Conservation (phyloP, 2,329 filamentous ascomycete genomes). For the Pseudocercospora musae region DNA sequence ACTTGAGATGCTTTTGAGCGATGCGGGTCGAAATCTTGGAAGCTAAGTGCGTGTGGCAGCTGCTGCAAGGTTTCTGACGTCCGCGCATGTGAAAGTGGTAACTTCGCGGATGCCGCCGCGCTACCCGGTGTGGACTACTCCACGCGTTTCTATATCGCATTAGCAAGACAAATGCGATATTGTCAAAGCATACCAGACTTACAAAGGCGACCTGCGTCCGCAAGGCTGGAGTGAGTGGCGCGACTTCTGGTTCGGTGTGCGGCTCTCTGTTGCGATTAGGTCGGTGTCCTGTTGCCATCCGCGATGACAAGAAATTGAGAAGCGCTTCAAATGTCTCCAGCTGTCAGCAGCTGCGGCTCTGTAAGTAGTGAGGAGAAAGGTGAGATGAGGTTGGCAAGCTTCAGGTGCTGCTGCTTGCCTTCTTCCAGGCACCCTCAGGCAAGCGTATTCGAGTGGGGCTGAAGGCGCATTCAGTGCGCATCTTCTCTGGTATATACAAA, state of each 20-base stretch:
- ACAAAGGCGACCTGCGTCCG: not conserved
- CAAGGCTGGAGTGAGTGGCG: not conserved
- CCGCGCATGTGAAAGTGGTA: not conserved
- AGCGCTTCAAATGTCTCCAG: not conserved
- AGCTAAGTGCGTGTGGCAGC: not conserved
- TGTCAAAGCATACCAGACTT: not conserved
- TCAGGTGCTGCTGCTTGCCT: slow-evolving; percentile 1
- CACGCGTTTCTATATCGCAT: not conserved
- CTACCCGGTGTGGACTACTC: not conserved
- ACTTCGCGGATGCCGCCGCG: not conserved
- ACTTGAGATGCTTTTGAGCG: not conserved
- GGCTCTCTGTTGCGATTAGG: not conserved
- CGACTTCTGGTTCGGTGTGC: not conserved
- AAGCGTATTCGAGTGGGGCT: not conserved
- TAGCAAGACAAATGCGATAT: not conserved
- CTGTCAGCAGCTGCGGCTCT: not conserved
- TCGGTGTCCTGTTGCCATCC: not conserved
- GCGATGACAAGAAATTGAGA: not conserved
- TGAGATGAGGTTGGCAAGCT: not conserved
- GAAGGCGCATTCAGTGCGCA: not conserved
- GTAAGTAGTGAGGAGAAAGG: not conserved
- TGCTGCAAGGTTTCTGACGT: not conserved
- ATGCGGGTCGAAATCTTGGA: not conserved
- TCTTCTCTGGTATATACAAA: slow-evolving; percentile 7
- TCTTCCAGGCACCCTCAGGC: slow-evolving; percentile 7